These are phyloP conservation scores for Rhizopogon vinicolor DNA, from an alignment of 768 basidiomycete genomes.

Conservation along the genomic window DNA sequence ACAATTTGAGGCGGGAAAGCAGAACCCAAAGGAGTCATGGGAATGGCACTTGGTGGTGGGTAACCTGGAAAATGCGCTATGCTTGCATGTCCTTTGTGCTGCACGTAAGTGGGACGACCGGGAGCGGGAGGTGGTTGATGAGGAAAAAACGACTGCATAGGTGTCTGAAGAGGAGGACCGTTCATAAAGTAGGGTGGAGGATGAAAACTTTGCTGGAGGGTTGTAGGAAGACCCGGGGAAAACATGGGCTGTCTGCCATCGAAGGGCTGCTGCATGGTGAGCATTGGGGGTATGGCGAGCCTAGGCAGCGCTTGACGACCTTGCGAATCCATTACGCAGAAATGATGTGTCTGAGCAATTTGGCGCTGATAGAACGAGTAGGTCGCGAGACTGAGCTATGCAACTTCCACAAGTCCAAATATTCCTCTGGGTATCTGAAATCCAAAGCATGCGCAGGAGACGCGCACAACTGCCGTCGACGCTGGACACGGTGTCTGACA, in stretches of 20 bases:
- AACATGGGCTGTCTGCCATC: conserved; percentile 45
- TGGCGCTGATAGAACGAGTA: neutral
- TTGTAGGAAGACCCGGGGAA: conserved; percentile 62
- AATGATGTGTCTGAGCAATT: conserved; percentile 5
- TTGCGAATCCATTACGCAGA: conserved; percentile 28
- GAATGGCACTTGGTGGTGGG: conserved; percentile 48
- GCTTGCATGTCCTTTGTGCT: conserved; percentile 54
- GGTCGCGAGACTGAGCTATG: conserved; percentile 2
- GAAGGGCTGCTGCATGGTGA: conserved; percentile 55
- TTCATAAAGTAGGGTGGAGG: conserved; percentile 43
- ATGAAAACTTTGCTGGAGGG: conserved; percentile 53
- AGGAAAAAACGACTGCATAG: conserved; percentile 67
- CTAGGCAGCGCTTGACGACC: conserved; percentile 50
- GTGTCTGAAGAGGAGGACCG: conserved; percentile 55
- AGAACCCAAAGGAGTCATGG: conserved; percentile 57
- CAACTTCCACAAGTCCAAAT: neutral
- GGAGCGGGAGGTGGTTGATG: conserved; percentile 46
- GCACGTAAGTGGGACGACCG: conserved; percentile 43
- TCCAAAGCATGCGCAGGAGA: neutral
- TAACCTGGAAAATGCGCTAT: conserved; percentile 63
- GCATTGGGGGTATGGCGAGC: conserved; percentile 51
- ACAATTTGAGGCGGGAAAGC: conserved; percentile 51
- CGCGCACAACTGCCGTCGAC: neutral
- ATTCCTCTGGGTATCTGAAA: neutral
- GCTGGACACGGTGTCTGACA: neutral